Evolutionary conservation across 768 basidiomycete species (phyloP).

Genomic region (Epithele typhae): DNA sequence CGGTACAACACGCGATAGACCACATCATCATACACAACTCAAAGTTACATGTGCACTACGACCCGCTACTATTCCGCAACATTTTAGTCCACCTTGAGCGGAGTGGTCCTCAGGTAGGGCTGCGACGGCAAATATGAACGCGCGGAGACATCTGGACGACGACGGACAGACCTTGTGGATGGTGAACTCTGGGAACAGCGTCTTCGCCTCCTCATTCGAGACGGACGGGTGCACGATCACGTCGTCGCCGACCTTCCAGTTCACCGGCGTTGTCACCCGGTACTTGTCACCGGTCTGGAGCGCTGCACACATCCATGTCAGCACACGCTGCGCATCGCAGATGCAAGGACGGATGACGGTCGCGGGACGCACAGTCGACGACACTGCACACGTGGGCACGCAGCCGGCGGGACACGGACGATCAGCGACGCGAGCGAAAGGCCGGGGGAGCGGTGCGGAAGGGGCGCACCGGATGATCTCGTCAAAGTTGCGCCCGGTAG

Average conservation of each 20-base stretch:
- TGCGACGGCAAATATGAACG: slow-evolving; percentile 26
- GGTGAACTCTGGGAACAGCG: slow-evolving; percentile 80
- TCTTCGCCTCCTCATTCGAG: slow-evolving; percentile 83
- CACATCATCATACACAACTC: no score
- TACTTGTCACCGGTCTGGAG: slow-evolving; percentile 89
- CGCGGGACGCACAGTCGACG: slow-evolving; percentile 53
- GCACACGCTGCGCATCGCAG: neutral
- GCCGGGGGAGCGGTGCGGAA: neutral
- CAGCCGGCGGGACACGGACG: no score
- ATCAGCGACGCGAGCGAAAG: no score
- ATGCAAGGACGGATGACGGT: no score
- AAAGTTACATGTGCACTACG: no score
- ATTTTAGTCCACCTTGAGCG: slow-evolving; percentile 42
- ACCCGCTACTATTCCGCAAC: slow-evolving; percentile 74
- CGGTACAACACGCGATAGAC: no score
- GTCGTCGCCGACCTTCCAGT: slow-evolving; percentile 92
- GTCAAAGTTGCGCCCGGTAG: slow-evolving; percentile 91
- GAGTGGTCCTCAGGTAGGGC: slow-evolving; percentile 88
- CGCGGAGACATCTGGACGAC: neutral
- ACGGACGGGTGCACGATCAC: slow-evolving; percentile 91
- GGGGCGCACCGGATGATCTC: slow-evolving; percentile 52
- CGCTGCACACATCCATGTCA: slow-evolving; percentile 32
- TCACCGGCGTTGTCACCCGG: slow-evolving; percentile 84
- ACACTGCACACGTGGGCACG: no score
- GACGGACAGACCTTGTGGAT: slow-evolving; percentile 63